Percentiles rank a stretch among this genome's conserved stretches.
phyloP scores from a whole-genome alignment of 2,329 filamentous ascomycete genomes.

The Aspergillus clavatus region DNA sequence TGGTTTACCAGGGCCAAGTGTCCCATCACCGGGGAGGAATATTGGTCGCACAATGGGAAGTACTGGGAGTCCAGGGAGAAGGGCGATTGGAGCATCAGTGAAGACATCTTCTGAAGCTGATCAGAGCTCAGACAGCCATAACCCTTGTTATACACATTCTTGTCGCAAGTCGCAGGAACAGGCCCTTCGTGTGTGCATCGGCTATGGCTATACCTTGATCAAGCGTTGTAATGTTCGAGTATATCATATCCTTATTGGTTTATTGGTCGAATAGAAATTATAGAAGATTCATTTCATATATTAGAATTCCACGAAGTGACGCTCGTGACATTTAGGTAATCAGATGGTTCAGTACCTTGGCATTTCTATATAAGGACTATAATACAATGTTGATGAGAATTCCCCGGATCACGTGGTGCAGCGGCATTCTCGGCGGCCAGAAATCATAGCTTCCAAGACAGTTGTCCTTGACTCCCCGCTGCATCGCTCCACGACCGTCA shows the following conservation, averaged over 20 bases:
- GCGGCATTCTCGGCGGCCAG: not conserved
- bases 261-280: not conserved
- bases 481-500: slow-evolving; percentile 8
- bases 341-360: no score
- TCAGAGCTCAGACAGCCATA: no score
- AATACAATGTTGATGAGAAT: not conserved
- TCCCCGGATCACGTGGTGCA: not conserved
- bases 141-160: not conserved
- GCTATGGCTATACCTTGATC: not conserved
- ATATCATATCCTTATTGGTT: not conserved
- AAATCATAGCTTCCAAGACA: not conserved
- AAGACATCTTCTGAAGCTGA: slow-evolving; percentile 61
- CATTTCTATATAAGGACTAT: no score
- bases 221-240: not conserved
- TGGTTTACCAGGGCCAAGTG: slow-evolving; percentile 78
- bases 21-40: slow-evolving; percentile 77
- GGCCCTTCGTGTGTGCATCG: no score
- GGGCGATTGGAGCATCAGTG: slow-evolving; percentile 63
- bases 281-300: no score
- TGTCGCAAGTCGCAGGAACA: not conserved
- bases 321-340: no score
- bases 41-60: slow-evolving; percentile 81
- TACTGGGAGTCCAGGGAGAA: slow-evolving; percentile 73
- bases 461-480: not conserved
- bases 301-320: no score